Evolutionary conservation across 1,139 yeast genomes (phyloP).

Genomic region (Fermentozyma sake): DNA sequence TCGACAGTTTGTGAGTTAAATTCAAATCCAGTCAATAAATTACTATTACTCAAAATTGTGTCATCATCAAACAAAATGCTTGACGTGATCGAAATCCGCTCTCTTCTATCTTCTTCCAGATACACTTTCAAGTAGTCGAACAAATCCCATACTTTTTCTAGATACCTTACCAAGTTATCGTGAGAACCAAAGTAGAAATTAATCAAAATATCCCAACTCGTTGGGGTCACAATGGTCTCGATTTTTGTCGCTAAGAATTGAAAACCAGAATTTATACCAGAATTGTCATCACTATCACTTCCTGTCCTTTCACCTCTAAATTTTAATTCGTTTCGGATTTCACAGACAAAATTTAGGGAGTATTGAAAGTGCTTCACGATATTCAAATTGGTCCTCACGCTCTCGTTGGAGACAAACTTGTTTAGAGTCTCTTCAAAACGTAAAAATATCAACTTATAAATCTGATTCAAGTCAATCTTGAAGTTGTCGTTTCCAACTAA

Average conservation of each 20-base stretch:
- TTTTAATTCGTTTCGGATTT: neutral
- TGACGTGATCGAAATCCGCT: constrained; percentile 16
- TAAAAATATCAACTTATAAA: constrained; percentile 4
- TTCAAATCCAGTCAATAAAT: constrained; percentile 20
- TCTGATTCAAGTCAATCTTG: constrained; percentile 6
- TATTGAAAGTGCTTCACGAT: constrained; percentile 1
- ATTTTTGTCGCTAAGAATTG: neutral
- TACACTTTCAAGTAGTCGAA: constrained; percentile 18
- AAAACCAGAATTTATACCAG: neutral
- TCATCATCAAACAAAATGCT: constrained; percentile 16
- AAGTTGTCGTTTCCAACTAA: constrained; percentile 1
- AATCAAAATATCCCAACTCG: constrained; percentile 15
- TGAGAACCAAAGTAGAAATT: constrained; percentile 27
- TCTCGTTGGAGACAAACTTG: constrained; percentile 4
- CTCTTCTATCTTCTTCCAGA: constrained; percentile 5
- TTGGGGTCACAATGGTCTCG: constrained; percentile 1
- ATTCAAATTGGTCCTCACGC: constrained; percentile 1
- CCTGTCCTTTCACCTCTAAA: constrained; percentile 1
- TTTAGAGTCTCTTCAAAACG: constrained; percentile 4
- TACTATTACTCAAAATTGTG: constrained; percentile 14
- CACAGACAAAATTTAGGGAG: constrained; percentile 1
- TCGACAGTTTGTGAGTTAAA: constrained; percentile 18
- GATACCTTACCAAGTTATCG: constrained; percentile 23
- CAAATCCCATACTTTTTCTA: constrained; percentile 25
- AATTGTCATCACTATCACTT: constrained; percentile 1